Evolutionary conservation across 345 rosid species (phyloP), one percentile per base, ranked within the genome.

Genomic region (Populus pruinosa): DNA sequence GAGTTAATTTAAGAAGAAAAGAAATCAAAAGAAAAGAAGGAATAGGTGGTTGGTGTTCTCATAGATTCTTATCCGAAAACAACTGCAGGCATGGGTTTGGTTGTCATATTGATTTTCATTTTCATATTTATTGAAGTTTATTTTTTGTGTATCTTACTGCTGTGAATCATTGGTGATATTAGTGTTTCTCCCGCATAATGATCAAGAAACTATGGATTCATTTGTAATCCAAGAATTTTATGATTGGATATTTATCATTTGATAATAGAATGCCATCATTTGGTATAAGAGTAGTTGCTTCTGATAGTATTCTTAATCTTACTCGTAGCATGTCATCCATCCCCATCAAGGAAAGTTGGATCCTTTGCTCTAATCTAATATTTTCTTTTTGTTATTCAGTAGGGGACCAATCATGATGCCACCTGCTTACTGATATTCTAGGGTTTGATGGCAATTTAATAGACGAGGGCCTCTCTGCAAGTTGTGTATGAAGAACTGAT

Each of bases 1-100:
- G 49, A 53, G 6, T 74, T 84, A 73, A 73, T 76, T 84, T 62
- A 72, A 69, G 64, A 83, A 72, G 72, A 66, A 63, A 50, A 53
- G 63, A 71, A n/a, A 67, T 31, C 44, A 41, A 41, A 10, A 72
- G 63, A 71, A n/a, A 67, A 39, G 61, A 68, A 68, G 47, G 69
- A 76, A 74, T 72, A 71, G 81, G 66, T 65, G 75, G 17, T n/a
- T 39, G 61, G 33, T 79, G 75, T 47, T 71, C 67, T 23, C 61
- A 2, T 55, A 44, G 67, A 77, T 73, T 68, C 67, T 31, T 73
- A 70, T 47, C 67, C 72, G 70, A 79, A 49, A 75, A 75, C 68
- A 68, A 68, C 73, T 50, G 78, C 73, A 35, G 18, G 2, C 25
- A 64, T 62, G 59, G 50, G n/a, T 68, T 76, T 68, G 73, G 50